These are phyloP conservation scores for Heimioporus retisporus DNA, from an alignment of 1,284 basidiomycete genomes.

Conservation along the genomic window DNA sequence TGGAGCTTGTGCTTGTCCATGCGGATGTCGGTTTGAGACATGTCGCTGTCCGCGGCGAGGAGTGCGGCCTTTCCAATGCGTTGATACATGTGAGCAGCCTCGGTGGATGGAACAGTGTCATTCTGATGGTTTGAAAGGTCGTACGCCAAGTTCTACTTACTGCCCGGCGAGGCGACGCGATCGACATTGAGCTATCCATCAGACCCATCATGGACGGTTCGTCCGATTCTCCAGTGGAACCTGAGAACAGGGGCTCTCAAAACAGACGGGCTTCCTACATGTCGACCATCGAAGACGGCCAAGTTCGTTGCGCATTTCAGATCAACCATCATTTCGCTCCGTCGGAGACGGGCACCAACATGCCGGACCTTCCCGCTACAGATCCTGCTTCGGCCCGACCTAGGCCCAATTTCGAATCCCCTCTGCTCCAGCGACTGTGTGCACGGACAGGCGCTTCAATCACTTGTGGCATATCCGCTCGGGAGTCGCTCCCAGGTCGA, in stretches of 20 bases:
- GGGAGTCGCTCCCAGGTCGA: conserved; percentile 55
- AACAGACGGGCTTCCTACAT: conserved; percentile 39
- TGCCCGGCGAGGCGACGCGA: conserved; percentile 78
- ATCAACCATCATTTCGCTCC: conserved; percentile 50
- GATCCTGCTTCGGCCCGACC: conserved; percentile 43
- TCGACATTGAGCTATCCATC: conserved; percentile 90
- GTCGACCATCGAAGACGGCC: conserved; percentile 39
- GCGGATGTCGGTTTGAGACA: conserved; percentile 89
- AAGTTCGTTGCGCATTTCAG: conserved; percentile 66
- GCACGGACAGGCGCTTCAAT: conserved; percentile 74
- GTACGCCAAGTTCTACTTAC: conserved; percentile 85
- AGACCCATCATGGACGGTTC: conserved; percentile 33
- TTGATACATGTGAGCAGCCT: conserved; percentile 80
- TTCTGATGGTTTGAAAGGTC: conserved; percentile 62
- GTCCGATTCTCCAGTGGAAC: conserved; percentile 35
- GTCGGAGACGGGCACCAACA: conserved; percentile 24
- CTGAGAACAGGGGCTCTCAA: conserved; percentile 27
- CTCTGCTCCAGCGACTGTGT: conserved; percentile 74
- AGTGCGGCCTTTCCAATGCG: conserved; percentile 83
- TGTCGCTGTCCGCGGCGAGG: conserved; percentile 86
- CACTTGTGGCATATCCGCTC: conserved; percentile 56
- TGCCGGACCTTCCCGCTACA: conserved; percentile 39
- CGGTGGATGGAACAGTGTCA: conserved; percentile 10
- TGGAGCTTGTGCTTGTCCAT: conserved; percentile 92
- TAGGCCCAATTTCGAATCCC: conserved; percentile 68